Conservation (phyloP, 495 filamentous ascomycete species). For the Penicillium bovifimosum region DNA sequence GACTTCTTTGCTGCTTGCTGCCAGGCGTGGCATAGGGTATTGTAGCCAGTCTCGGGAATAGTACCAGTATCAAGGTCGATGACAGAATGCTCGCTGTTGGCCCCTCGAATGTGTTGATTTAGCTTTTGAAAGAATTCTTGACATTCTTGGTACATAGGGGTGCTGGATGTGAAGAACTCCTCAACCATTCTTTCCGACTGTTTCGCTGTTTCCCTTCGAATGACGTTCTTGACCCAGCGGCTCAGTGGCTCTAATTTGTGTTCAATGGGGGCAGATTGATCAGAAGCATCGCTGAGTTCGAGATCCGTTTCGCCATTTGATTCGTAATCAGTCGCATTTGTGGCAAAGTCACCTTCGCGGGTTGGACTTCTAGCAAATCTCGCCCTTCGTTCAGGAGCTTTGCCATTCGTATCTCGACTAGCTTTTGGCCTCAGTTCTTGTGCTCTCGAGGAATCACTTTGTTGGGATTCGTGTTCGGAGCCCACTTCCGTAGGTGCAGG, state of each 20-base stretch:
- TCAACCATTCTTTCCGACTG: background rate
- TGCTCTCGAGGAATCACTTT: background rate
- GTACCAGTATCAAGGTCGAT: background rate
- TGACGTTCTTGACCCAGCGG: constrained; percentile 2
- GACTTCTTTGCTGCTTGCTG: background rate
- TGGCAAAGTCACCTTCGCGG: background rate
- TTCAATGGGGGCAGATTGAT: background rate
- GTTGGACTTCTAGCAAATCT: constrained; percentile 1
- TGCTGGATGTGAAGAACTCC: constrained; percentile 1
- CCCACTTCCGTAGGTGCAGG: background rate
- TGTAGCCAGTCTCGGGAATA: background rate
- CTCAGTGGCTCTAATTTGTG: background rate
- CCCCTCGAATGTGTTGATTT: background rate
- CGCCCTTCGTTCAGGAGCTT: background rate
- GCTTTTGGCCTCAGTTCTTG: background rate
- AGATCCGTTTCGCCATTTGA: background rate
- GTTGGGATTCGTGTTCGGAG: background rate
- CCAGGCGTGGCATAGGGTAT: background rate
- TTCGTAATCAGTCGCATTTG: background rate
- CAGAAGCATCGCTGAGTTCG: background rate
- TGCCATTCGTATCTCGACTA: background rate
- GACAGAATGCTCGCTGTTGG: background rate
- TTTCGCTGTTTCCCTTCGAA: background rate
- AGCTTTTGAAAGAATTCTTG: background rate
- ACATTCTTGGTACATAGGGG: background rate